Evolutionary conservation across 306 rosid species (phyloP), one percentile per base, ranked within the genome.

Genomic region (Inga oerstediana): DNA sequence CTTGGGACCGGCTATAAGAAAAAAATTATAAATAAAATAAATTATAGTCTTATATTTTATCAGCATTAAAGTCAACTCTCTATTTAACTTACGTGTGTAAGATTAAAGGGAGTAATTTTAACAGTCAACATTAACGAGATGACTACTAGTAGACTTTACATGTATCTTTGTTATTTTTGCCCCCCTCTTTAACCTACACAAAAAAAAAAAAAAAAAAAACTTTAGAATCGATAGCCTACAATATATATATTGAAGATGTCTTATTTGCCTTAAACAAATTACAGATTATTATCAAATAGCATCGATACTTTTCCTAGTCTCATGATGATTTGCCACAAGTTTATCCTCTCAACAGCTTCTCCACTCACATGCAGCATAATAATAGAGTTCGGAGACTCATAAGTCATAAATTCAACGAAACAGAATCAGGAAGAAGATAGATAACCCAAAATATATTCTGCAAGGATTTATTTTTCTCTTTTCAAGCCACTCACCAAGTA

Each of bases 251-350:
- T 54, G 10, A 17, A 54, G 10, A 4, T 4, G 8, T 54, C 61
- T 54, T 8, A 19, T 19, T 7, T 7, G 3, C 20, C n/a, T 54
- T 3, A 15, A 14, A 5, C 15, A 3, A 46, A 12, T 12, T 44
- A 44, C 48, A 44, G 10, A 46, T 46, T 46, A 3, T 12, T 12
- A 46, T 48, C 52, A 48, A 48, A 48, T 78, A 72, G 77, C 80
- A 79, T 81, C 78, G 19, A 87, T 51, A 67, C 74, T 85, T 83
- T 75, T 89, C 84, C 37, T 87, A 89, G 77, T 78, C 14, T 45
- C 49, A 45, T 45, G 49, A 45, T 45, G 49, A 45, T 45, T 45
- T 45, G 12, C 49, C 3, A 45, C 13, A 45, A 45, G 13, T 10
- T 10, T 45, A 8, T 45, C 49, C 85, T 15, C 51, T 81, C 78